A percentile compares a stretch with the other conserved stretches of the same genome.
Conservation (phyloP, 2,329 filamentous ascomycete species). For the Penicillium sp. region DNA sequence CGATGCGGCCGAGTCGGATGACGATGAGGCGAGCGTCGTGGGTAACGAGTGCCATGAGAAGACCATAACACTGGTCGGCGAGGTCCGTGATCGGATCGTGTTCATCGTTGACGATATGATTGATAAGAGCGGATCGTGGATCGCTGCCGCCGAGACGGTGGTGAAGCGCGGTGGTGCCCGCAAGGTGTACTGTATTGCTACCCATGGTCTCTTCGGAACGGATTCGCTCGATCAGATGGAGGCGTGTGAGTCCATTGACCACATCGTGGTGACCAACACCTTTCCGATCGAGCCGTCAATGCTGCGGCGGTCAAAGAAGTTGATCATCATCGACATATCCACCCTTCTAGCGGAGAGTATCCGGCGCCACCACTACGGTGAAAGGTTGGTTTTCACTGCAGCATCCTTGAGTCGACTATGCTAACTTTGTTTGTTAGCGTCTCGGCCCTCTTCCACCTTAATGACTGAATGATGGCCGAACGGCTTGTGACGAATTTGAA, state of each 20-base stretch:
- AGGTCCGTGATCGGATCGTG: conserved; percentile 81
- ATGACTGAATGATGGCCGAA: conserved; percentile 37
- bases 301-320: conserved; percentile 66
- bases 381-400: conserved; percentile 50
- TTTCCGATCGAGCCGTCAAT: conserved; percentile 82
- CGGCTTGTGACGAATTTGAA: conserved; percentile 16
- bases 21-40: conserved; percentile 60
- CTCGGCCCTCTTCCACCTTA: conserved; percentile 59
- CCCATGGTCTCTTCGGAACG: conserved; percentile 87
- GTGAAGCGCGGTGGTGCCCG: conserved; percentile 88
- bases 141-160: conserved; percentile 92
- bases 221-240: conserved; percentile 87
- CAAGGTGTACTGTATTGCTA: conserved; percentile 96
- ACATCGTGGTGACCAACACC: conserved; percentile 93
- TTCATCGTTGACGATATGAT: conserved; percentile 99
- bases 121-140: conserved; percentile 94
- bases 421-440: conserved; percentile 36
- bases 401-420: background rate
- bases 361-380: conserved; percentile 91
- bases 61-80: conserved; percentile 95
- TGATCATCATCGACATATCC: conserved; percentile 84
- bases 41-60: conserved; percentile 72
- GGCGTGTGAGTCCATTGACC: conserved; percentile 85
- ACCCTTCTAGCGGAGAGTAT: conserved; percentile 87
- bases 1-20: conserved; percentile 83